A percentile compares a stretch with the other conserved stretches of the same genome.
Conservation (phyloP, 805 yeast genomes). For the Metschnikowia cubensis region DNA sequence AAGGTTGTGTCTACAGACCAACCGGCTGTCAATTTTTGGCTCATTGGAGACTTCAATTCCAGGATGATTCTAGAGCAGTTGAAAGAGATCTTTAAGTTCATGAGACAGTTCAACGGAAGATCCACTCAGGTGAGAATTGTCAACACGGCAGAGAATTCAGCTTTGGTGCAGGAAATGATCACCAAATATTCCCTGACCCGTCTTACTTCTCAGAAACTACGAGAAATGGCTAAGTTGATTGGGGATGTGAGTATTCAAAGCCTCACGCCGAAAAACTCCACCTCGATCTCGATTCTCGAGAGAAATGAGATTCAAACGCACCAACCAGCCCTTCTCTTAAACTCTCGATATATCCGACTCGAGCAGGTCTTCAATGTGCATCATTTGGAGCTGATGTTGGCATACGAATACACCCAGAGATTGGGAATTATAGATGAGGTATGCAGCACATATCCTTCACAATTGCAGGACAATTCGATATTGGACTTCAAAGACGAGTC, state of each 20-base stretch:
- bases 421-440: slow-evolving; percentile 30
- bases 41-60: slow-evolving; percentile 55
- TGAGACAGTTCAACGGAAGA: slow-evolving; percentile 18
- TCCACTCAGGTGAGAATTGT: slow-evolving; percentile 38
- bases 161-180: slow-evolving; percentile 2
- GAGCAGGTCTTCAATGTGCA: slow-evolving; percentile 18
- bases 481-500: slow-evolving; percentile 16
- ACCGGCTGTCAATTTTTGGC: slow-evolving; percentile 50
- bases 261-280: slow-evolving; percentile 1
- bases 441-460: slow-evolving; percentile 24
- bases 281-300: slow-evolving; percentile 22
- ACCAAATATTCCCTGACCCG: slow-evolving; percentile 14
- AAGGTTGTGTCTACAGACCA: slow-evolving; percentile 13
- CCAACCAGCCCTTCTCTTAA: slow-evolving; percentile 42
- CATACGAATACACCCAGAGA: slow-evolving; percentile 47
- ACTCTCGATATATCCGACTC: slow-evolving; percentile 50
- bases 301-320: slow-evolving; percentile 29
- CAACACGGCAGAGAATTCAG: slow-evolving; percentile 19
- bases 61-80: slow-evolving; percentile 42
- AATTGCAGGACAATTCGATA: slow-evolving; percentile 15
- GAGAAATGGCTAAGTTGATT: slow-evolving; percentile 33
- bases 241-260: slow-evolving; percentile 13
- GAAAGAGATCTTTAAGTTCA: slow-evolving; percentile 26
- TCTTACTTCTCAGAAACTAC: slow-evolving; percentile 43
- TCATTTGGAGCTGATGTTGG: slow-evolving; percentile 37